Evolutionary conservation across 1,284 basidiomycete species (phyloP).

Genomic region (Ceratobasidium sp.): DNA sequence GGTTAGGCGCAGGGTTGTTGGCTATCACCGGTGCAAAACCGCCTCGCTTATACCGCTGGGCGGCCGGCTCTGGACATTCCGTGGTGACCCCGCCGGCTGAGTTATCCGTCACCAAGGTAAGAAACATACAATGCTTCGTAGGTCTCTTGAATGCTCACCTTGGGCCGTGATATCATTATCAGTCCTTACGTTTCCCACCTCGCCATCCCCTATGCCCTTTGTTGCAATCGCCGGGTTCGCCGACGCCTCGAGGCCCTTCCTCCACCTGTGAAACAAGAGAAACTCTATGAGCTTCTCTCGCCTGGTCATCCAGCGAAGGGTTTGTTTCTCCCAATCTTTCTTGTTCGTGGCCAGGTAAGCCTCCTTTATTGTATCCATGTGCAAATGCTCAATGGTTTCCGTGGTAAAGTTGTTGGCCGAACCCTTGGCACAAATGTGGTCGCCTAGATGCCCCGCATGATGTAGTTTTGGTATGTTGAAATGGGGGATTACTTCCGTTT

Average conservation of each 20-base stretch:
- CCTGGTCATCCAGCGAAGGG: background rate
- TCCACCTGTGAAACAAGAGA: background rate
- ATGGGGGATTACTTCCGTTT: background rate
- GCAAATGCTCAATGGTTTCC: slow-evolving; percentile 8
- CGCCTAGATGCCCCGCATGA: background rate
- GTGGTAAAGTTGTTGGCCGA: slow-evolving; percentile 17
- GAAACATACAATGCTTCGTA: too few relatives aligned
- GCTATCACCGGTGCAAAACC: background rate
- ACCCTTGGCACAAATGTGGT: slow-evolving; percentile 11
- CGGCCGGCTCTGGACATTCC: background rate
- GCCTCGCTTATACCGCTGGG: background rate
- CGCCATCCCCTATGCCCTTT: background rate
- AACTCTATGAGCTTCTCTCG: background rate
- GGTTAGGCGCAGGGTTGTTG: background rate
- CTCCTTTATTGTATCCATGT: slow-evolving; percentile 25
- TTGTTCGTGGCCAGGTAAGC: background rate
- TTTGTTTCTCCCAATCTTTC: slow-evolving; percentile 23
- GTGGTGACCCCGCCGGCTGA: background rate
- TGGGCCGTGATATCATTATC: too few relatives aligned
- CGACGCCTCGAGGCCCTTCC: background rate
- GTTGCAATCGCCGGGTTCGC: background rate
- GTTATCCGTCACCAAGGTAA: background rate
- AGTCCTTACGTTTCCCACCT: background rate
- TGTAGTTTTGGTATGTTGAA: slow-evolving; percentile 33
- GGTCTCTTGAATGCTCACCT: too few relatives aligned